Conservation (phyloP, 1,139 yeast species). For the Suhomyces atakaporum region DNA sequence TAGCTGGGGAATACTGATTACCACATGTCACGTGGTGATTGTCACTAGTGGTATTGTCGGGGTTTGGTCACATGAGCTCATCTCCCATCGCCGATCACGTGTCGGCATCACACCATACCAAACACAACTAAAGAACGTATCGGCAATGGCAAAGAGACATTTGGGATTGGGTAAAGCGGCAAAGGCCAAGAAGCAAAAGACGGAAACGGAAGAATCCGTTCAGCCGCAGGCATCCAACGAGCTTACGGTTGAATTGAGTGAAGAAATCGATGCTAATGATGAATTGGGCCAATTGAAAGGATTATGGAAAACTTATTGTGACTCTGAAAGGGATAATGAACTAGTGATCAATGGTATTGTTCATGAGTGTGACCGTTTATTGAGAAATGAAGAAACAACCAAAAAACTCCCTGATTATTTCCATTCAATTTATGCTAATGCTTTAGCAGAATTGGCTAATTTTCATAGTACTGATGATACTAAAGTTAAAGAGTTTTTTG, state of each 20-base stretch:
- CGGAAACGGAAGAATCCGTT: slow-evolving; percentile 19
- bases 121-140: too few species aligned
- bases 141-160: slow-evolving; percentile 68
- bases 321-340: slow-evolving; percentile 60
- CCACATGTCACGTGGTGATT: slow-evolving; percentile 17
- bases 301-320: slow-evolving; percentile 61
- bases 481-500: slow-evolving; percentile 56
- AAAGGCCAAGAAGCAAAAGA: slow-evolving; percentile 52
- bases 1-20: slow-evolving; percentile 9
- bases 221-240: slow-evolving; percentile 33
- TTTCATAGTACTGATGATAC: slow-evolving; percentile 46
- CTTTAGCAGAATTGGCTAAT: slow-evolving; percentile 67
- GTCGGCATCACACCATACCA: too few species aligned
- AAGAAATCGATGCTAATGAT: slow-evolving; percentile 72
- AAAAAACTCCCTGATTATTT: slow-evolving; percentile 55
- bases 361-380: slow-evolving; percentile 85
- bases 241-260: slow-evolving; percentile 69
- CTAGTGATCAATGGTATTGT: slow-evolving; percentile 78
- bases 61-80: not conserved
- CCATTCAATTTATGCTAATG: slow-evolving; percentile 71
- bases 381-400: slow-evolving; percentile 46
- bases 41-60: not conserved
- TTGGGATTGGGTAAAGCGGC: slow-evolving; percentile 76
- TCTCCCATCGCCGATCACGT: not conserved
- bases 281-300: slow-evolving; percentile 74